phyloP scores from a whole-genome alignment of 257 asterid species.

The Solanum appendiculatum region DNA sequence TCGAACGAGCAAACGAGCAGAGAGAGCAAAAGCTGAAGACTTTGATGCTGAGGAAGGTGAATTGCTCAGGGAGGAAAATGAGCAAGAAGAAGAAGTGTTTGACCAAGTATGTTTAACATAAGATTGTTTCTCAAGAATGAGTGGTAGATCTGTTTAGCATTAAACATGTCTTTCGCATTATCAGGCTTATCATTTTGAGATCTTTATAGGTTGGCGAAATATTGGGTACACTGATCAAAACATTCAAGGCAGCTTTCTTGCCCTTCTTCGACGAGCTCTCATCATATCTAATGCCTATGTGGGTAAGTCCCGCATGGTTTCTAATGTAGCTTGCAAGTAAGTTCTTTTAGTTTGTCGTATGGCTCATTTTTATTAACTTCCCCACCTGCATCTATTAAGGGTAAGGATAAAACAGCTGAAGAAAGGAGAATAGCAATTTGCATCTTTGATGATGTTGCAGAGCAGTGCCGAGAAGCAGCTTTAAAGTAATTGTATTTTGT shows the following conservation, averaged over 20 bases:
- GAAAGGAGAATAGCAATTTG: constrained; percentile 98
- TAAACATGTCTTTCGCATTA: background rate
- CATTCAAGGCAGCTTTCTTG: constrained; percentile 81
- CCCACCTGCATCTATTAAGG: constrained; percentile 33
- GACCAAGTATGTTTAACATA: constrained; percentile 59
- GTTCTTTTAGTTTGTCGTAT: background rate
- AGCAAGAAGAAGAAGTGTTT: constrained; percentile 98
- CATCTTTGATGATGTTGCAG: constrained; percentile 97
- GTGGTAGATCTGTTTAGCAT: background rate
- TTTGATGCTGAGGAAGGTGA: constrained; percentile 98
- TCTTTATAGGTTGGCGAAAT: constrained; percentile 84
- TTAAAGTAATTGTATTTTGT: constrained; percentile 39
- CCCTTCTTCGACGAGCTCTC: constrained; percentile 91
- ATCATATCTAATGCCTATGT: constrained; percentile 91
- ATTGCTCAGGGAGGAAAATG: constrained; percentile 89
- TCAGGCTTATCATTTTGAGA: background rate
- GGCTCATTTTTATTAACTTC: background rate
- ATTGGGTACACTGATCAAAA: constrained; percentile 84
- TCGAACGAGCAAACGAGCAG: constrained; percentile 75
- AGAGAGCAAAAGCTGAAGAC: constrained; percentile 96
- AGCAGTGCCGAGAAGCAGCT: constrained; percentile 89
- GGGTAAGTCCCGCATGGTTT: constrained; percentile 47
- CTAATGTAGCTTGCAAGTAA: background rate
- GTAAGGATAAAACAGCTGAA: constrained; percentile 89
- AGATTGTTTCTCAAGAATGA: background rate